Evolutionary conservation across 2,329 filamentous ascomycete species (phyloP).

Genomic region (Ophiocordyceps camponoti-saundersi): DNA sequence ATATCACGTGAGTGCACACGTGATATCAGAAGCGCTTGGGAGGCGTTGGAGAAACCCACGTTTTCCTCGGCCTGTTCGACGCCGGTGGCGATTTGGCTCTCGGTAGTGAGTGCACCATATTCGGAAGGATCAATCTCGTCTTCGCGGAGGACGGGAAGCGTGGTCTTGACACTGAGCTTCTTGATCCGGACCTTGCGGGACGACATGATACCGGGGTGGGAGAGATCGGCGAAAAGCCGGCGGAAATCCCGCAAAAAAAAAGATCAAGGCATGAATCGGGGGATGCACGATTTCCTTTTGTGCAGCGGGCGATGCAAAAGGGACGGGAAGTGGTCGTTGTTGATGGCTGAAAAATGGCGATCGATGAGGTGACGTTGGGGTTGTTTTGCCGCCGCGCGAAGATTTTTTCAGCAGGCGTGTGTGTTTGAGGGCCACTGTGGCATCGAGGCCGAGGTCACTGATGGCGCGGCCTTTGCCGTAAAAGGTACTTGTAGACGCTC

Average conservation of each 20-base stretch:
- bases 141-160: slow-evolving; percentile 74
- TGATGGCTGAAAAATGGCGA: slow-evolving; percentile 31
- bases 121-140: slow-evolving; percentile 73
- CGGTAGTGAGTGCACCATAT: slow-evolving; percentile 72
- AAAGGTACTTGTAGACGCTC: slow-evolving; percentile 12
- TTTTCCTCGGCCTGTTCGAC: slow-evolving; percentile 96
- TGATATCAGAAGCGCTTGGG: slow-evolving; percentile 22
- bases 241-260: slow-evolving; percentile 48
- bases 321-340: slow-evolving; percentile 31
- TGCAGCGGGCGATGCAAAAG: slow-evolving; percentile 30
- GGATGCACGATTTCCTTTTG: slow-evolving; percentile 37
- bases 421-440: slow-evolving; percentile 3
- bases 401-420: slow-evolving; percentile 29
- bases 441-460: slow-evolving; percentile 4
- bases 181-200: slow-evolving; percentile 62
- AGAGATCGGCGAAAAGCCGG: slow-evolving; percentile 22
- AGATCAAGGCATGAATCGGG: slow-evolving; percentile 42
- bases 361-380: slow-evolving; percentile 39
- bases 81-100: slow-evolving; percentile 82
- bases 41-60: slow-evolving; percentile 43
- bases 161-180: slow-evolving; percentile 85
- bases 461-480: slow-evolving; percentile 3
- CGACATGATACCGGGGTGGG: slow-evolving; percentile 33
- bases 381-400: slow-evolving; percentile 32
- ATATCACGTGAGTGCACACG: slow-evolving; percentile 30